Base-by-base conservation (phyloP, 768 basidiomycete genomes). In the Tulasnella sp. region DNA sequence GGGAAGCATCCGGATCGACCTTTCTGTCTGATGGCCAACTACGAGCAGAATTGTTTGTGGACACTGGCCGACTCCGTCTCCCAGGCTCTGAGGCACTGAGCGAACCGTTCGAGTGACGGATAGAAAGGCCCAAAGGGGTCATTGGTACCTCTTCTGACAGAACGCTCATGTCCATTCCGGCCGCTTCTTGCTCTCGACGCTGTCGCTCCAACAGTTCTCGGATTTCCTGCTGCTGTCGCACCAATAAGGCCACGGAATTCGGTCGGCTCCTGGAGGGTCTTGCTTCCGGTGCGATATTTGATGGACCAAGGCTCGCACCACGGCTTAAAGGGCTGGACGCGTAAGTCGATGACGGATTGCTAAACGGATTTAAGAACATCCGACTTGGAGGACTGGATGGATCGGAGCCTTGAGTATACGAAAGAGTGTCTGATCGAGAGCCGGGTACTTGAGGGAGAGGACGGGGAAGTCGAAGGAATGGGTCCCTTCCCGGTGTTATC, bases 141-240 rank as follows among this genome's bases (percentile, higher is more conserved):
- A 55, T 48, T n/a, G 75, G 51, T n/a, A 69, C 35, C 3, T 32
- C 57, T 16, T 51, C 57, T 6, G 75, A 16, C 16, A 55, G 35
- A 18, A 40, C 39, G 11, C 37, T 39, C 55, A 61, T 39, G 18
- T 57, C 48, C 37, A 55, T 55, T 61, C 55, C 51, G n/a, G 51
- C 51, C 13, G 1, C 2, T 37, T 29, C 75, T 37, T 46, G 39
- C 74, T 40, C 35, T 55, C 44, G 35, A 3, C 46, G 55, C 26
- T 76, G 75, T 20, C 75, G 46, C 7, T 69, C 48, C 55, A 76
- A 39, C 29, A 57, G 75, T 32, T 51, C 20, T 39, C 48, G 26
- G 55, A 76, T 76, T 39, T 76, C 48, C 37, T 61, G 48, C 55
- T 76, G 75, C 23, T 76, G 75, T 57, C 57, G 48, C 11, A 39